phyloP scores from a whole-genome alignment of 169 alveolate species.

The Plasmodium fragile region DNA sequence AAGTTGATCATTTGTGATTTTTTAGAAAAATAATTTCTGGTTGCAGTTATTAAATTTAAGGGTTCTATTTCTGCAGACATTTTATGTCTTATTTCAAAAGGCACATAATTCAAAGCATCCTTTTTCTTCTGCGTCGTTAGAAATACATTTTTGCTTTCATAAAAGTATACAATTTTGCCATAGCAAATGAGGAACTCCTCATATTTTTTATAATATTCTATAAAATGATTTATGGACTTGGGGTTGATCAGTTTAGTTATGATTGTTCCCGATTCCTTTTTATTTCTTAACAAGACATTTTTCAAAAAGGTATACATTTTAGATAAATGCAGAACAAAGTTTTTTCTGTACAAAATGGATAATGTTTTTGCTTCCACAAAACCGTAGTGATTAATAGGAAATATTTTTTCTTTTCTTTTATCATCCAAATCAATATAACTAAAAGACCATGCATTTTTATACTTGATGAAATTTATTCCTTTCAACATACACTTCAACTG shows the following conservation, averaged over 20 bases:
- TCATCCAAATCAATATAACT: slow-evolving; percentile 81
- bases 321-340: slow-evolving; percentile 42
- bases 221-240: slow-evolving; percentile 18
- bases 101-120: slow-evolving; percentile 51
- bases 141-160: slow-evolving; percentile 54
- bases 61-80: slow-evolving; percentile 45
- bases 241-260: neutral
- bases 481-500: slow-evolving; percentile 38
- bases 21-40: slow-evolving; percentile 71
- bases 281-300: slow-evolving; percentile 15
- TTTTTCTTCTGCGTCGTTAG: slow-evolving; percentile 6
- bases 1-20: slow-evolving; percentile 53
- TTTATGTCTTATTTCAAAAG: slow-evolving; percentile 29
- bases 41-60: slow-evolving; percentile 43
- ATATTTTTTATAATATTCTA: slow-evolving; percentile 51
- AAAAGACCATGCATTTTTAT: slow-evolving; percentile 82
- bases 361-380: slow-evolving; percentile 78
- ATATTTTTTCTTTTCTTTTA: slow-evolving; percentile 77
- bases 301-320: slow-evolving; percentile 58
- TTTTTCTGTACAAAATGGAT: slow-evolving; percentile 72
- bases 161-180: slow-evolving; percentile 65
- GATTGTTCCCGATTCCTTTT: neutral
- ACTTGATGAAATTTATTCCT: slow-evolving; percentile 77
- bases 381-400: slow-evolving; percentile 80
- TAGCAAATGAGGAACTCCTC: slow-evolving; percentile 73